phyloP scores from a whole-genome alignment of 2,329 filamentous ascomycete species.

The Alternaria triticina region DNA sequence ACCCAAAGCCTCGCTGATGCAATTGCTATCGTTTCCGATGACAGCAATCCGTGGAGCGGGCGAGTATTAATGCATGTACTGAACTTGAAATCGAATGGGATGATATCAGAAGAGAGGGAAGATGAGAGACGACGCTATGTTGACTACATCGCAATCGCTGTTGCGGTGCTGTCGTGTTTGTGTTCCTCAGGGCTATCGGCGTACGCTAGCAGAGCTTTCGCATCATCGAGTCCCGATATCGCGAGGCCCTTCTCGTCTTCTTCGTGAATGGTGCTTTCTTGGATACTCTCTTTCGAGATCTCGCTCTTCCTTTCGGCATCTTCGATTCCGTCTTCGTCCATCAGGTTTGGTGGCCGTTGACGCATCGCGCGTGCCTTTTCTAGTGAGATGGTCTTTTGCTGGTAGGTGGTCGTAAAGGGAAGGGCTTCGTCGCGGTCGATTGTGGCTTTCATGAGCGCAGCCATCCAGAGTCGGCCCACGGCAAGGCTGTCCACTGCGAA shows the following conservation, averaged over 20 bases:
- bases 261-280: conserved; percentile 45
- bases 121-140: neutral
- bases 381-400: conserved; percentile 94
- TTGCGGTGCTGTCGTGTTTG: conserved; percentile 11
- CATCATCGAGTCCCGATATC: conserved; percentile 46
- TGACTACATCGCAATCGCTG: conserved; percentile 7
- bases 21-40: neutral
- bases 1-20: neutral
- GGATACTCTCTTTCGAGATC: conserved; percentile 44
- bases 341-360: conserved; percentile 86
- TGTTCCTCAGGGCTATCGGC: conserved; percentile 29
- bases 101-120: neutral
- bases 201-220: conserved; percentile 43
- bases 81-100: neutral
- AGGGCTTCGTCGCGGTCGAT: conserved; percentile 86
- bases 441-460: conserved; percentile 96
- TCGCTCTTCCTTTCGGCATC: conserved; percentile 38
- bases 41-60: neutral
- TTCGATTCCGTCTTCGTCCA: conserved; percentile 60
- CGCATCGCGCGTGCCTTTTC: conserved; percentile 86
- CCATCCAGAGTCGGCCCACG: conserved; percentile 95
- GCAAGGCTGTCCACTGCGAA: conserved; percentile 93
- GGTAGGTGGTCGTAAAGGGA: conserved; percentile 87
- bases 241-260: conserved; percentile 49
- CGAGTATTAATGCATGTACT: conserved; percentile 5